Conservation (phyloP, 768 basidiomycete genomes). For the Nidularia pulvinata region DNA sequence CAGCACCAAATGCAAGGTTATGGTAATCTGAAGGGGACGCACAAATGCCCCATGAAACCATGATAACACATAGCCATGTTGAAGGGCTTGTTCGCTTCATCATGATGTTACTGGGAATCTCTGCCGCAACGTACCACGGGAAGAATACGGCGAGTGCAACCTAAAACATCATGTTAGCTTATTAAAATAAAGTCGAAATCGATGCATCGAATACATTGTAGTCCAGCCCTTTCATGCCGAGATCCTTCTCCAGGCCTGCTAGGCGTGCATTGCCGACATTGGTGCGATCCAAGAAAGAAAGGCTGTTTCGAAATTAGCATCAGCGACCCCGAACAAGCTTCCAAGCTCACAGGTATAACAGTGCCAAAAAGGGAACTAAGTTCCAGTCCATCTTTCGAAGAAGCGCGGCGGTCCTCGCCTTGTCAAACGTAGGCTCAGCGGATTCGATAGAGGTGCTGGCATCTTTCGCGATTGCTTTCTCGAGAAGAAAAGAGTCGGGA, state of each 20-base stretch:
- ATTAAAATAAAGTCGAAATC: background rate
- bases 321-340: background rate
- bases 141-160: conserved; percentile 27
- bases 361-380: conserved; percentile 24
- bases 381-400: conserved; percentile 28
- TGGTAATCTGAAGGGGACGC: conserved; percentile 3
- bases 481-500: conserved; percentile 4
- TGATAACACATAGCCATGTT: conserved; percentile 27
- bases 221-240: conserved; percentile 21
- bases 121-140: conserved; percentile 25
- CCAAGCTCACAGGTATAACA: conserved; percentile 22
- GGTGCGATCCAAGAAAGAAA: conserved; percentile 26
- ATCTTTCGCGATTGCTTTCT: conserved; percentile 6
- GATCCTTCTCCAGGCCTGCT: conserved; percentile 19
- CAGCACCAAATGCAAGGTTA: background rate
- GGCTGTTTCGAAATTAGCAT: conserved; percentile 8
- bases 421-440: conserved; percentile 11
- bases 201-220: conserved; percentile 15
- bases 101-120: conserved; percentile 29
- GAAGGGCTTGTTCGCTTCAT: conserved; percentile 30
- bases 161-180: conserved; percentile 4
- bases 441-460: conserved; percentile 1
- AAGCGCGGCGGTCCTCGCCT: conserved; percentile 8
- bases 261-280: conserved; percentile 30
- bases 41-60: conserved; percentile 28